Base-by-base conservation (phyloP, 306 rosid species). In the Acacia acuminata region DNA sequence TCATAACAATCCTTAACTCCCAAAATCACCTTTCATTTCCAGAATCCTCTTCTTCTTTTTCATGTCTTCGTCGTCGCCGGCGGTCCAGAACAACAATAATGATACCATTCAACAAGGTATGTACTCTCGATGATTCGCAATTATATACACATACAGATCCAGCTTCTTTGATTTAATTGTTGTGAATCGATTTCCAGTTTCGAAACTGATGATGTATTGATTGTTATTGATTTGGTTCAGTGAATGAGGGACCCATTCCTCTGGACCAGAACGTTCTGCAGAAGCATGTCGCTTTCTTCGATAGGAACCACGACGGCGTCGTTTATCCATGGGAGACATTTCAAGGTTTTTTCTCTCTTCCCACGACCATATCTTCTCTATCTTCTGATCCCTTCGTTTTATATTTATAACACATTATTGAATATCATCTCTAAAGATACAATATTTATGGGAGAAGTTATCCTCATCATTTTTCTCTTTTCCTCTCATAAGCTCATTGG, bases 321-420 rank as follows among this genome's bases (percentile, higher is more conserved):
- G 78, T 94, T 82, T 93, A 94, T 8, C 98, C 98, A 27, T 90
- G 90, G 94, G 98, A 94, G 45, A 94, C 98, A n/a, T 93, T 87
- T 79, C 85, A 86, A 91, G 98, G 98, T 91, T 19, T 19, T 19
- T 3, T 44, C 51, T 27, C 16, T 48, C 36, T 10, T 24, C 53
- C 6, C 4, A 14, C 1, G 1, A 38, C 30, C 48, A 30, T 30
- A 15, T 3, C 13, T 45, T 71, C 25, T 9, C 4, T n/a, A 12
- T 12, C 36, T 40, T n/a, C 1, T 16, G 22, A 0, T 2, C 20
- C 17, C 22, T 55, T 47, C 19, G 20, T 48, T 2, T 14, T 48
- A 4, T 5, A 48, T 48, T 48, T 15, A 48, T 2, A 48, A 48
- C 61, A 19, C n/a, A n/a, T n/a, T n/a, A n/a, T 17, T 17, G 3